phyloP scores from a whole-genome alignment of 306 rosid genomes.

The Neltuma alba region DNA sequence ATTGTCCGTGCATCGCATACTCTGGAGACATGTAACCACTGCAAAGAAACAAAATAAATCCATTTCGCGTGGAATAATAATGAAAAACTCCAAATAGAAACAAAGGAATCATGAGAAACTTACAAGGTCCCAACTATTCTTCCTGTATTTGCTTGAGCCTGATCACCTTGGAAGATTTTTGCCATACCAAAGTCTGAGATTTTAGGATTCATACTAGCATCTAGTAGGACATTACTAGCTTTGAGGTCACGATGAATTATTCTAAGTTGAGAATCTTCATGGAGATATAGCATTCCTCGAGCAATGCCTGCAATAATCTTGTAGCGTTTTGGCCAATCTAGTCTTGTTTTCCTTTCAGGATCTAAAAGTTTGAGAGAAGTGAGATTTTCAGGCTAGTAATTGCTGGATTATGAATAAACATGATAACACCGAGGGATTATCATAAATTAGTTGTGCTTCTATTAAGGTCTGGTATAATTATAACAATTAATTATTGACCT shows the following conservation, averaged over 20 bases:
- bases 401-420: background rate
- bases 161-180: constrained; percentile 47
- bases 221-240: constrained; percentile 62
- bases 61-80: background rate
- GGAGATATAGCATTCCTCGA: constrained; percentile 67
- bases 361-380: constrained; percentile 41
- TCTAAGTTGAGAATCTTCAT: constrained; percentile 65
- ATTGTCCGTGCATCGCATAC: constrained; percentile 51
- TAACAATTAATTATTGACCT: background rate
- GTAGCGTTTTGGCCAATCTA: constrained; percentile 58
- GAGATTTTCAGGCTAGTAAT: constrained; percentile 10
- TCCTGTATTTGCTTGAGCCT: constrained; percentile 49
- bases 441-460: background rate
- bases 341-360: constrained; percentile 32
- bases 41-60: background rate
- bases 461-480: background rate
- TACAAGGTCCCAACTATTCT: constrained; percentile 73
- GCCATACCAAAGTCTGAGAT: constrained; percentile 82
- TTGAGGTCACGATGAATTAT: constrained; percentile 72
- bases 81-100: background rate
- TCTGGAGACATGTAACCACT: constrained; percentile 61
- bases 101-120: constrained; percentile 7
- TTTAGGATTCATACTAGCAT: constrained; percentile 54
- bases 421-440: background rate
- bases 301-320: constrained; percentile 60